Evolutionary conservation across 78 protist genomes (phyloP).

Genomic region (Dictyostelium brefeldianum): DNA sequence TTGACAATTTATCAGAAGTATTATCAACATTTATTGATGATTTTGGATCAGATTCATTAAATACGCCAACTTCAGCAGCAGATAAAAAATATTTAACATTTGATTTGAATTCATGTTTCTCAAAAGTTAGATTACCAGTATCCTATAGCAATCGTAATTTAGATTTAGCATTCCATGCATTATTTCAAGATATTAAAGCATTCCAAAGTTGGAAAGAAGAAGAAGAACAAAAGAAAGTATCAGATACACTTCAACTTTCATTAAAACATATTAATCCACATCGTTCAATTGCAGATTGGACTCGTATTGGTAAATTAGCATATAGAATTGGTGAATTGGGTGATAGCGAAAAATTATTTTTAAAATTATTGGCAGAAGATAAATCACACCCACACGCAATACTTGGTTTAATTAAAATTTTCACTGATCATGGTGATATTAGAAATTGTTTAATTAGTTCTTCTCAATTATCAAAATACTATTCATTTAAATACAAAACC

Average conservation of each 20-base stretch:
- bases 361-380: constrained; percentile 26
- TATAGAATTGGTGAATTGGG: constrained; percentile 45
- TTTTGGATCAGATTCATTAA: constrained; percentile 48
- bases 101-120: not conserved
- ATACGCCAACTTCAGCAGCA: not conserved
- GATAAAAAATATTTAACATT: constrained; percentile 24
- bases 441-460: constrained; percentile 55
- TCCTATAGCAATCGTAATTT: constrained; percentile 28
- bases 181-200: constrained; percentile 68
- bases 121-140: constrained; percentile 38
- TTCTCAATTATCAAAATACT: constrained; percentile 25
- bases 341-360: constrained; percentile 50
- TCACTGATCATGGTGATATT: constrained; percentile 48
- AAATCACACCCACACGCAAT: constrained; percentile 19
- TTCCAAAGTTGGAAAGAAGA: constrained; percentile 66
- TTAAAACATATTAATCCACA: constrained; percentile 54
- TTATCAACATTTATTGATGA: constrained; percentile 41
- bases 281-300: constrained; percentile 73
- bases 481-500: constrained; percentile 5
- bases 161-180: constrained; percentile 70
- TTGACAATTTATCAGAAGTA: not conserved
- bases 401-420: constrained; percentile 36
- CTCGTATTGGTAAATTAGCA: constrained; percentile 50
- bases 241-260: not conserved
- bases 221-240: constrained; percentile 26